Evolutionary conservation across 2,329 filamentous ascomycete species (phyloP).

Genomic region (Nothopassalora personata): DNA sequence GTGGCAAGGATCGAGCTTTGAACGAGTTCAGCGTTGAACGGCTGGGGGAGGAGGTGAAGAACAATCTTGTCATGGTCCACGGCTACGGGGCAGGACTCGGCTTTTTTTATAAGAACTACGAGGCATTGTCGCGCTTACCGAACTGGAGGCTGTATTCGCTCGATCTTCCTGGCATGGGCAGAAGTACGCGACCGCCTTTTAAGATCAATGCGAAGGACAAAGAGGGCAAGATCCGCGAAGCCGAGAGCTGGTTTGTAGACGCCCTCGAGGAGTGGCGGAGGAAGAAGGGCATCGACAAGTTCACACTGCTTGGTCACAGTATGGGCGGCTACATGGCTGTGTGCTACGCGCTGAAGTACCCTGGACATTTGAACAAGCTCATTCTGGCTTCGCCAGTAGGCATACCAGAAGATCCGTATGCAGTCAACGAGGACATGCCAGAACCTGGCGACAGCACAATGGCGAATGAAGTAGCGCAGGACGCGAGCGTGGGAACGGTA

Average conservation of each 20-base stretch:
- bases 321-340: constrained; percentile 92
- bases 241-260: constrained; percentile 94
- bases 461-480: constrained; percentile 70
- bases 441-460: constrained; percentile 69
- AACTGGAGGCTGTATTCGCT: constrained; percentile 90
- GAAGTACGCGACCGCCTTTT: constrained; percentile 78
- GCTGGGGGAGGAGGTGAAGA: constrained; percentile 68
- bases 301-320: constrained; percentile 89
- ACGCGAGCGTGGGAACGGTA: constrained; percentile 30
- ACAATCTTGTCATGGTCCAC: constrained; percentile 92
- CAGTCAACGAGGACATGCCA: constrained; percentile 72
- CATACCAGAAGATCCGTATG: constrained; percentile 89
- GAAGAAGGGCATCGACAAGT: constrained; percentile 81
- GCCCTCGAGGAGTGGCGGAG: constrained; percentile 93
- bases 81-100: constrained; percentile 94
- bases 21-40: constrained; percentile 93
- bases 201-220: constrained; percentile 74
- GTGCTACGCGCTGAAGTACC: constrained; percentile 94
- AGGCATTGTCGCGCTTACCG: constrained; percentile 68
- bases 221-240: constrained; percentile 75
- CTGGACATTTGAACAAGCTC: constrained; percentile 88
- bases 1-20: constrained; percentile 77
- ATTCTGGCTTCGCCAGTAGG: constrained; percentile 93
- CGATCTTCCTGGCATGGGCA: constrained; percentile 93
- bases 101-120: constrained; percentile 98